Base-by-base conservation (phyloP, 75 land plant species). In the Selaginella moellendorffii region DNA sequence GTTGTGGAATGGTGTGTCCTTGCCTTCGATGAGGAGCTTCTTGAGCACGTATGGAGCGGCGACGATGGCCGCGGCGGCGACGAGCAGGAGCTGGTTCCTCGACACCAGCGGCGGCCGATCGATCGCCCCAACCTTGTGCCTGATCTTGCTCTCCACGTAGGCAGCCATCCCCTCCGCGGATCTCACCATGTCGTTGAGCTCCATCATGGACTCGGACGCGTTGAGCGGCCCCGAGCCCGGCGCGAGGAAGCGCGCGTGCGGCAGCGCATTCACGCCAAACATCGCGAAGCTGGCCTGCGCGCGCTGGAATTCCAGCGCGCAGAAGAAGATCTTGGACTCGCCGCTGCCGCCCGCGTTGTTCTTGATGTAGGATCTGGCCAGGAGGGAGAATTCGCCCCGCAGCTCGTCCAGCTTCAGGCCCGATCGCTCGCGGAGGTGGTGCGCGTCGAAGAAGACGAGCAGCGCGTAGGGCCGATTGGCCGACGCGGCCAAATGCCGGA, bases 371-470 rank as follows among this genome's bases (percentile, higher is more conserved):
- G 97, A 63, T 31, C 79, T 27, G 18, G 97, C 73, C 64, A 81
- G 53, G 65, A 92, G 74, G 27, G 59, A 76, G 70, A 83, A 92
- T 54, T 92, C 96, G 46, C 71, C 28, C 31, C 80, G 78, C 46
- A 92, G 78, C 2, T 79, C 71, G 10, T 70, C 70, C 70, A 92
- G 81, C 53, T 68, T 73, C 68, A 92, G 87, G 24, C 88, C 97
- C 29, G 90, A 0, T 28, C 83, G 85, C 77, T 70, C 72, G n/a
- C 81, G 82, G 74, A 88, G 83, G 71, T 92, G 86, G 10, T 20
- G 36, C 67, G 97, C 95, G 71, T 92, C 97, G 80, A 92, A 92
- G 83, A 92, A 92, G 66, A 92, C 65, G 71, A 88, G 53, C 71
- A 92, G 67, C 22, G 81, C 79, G 72, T 85, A 92, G 20, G 97